Conservation (phyloP, 2,329 filamentous ascomycete species). For the Aspergillus piperis region DNA sequence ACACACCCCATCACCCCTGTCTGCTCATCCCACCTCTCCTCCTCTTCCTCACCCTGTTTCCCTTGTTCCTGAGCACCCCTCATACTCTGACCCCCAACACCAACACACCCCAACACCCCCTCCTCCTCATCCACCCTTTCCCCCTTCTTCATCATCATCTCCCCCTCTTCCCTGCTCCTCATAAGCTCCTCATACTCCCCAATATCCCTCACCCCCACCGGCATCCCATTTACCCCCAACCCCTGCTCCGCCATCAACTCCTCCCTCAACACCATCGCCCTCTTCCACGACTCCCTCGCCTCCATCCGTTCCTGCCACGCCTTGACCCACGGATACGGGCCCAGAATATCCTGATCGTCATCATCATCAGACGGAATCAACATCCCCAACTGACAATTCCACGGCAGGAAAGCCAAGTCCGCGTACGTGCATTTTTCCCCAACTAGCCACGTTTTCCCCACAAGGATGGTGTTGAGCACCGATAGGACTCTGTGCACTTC, state of each 20-base stretch:
- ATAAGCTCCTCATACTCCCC: conserved; percentile 5
- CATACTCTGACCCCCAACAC: not conserved
- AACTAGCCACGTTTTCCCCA: not conserved
- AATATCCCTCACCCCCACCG: conserved; percentile 1
- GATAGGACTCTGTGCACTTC: conserved; percentile 1
- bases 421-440: conserved; percentile 8
- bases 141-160: not conserved
- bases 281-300: conserved; percentile 4
- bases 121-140: not conserved
- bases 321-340: conserved; percentile 3
- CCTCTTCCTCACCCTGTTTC: not conserved
- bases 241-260: conserved; percentile 9
- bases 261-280: not conserved
- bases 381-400: conserved; percentile 3
- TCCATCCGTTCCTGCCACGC: conserved; percentile 9
- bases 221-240: conserved; percentile 3
- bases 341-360: not conserved
- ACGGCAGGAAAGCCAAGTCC: conserved; percentile 11
- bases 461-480: conserved; percentile 2
- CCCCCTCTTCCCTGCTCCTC: not conserved
- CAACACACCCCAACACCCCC: not conserved
- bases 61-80: not conserved
- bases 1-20: not conserved
- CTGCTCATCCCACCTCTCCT: too few species aligned
- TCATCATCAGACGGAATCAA: not conserved